Evolutionary conservation across 257 asterid genomes (phyloP), one percentile per base, ranked within the genome.

Genomic region (Forsythia viridissima): DNA sequence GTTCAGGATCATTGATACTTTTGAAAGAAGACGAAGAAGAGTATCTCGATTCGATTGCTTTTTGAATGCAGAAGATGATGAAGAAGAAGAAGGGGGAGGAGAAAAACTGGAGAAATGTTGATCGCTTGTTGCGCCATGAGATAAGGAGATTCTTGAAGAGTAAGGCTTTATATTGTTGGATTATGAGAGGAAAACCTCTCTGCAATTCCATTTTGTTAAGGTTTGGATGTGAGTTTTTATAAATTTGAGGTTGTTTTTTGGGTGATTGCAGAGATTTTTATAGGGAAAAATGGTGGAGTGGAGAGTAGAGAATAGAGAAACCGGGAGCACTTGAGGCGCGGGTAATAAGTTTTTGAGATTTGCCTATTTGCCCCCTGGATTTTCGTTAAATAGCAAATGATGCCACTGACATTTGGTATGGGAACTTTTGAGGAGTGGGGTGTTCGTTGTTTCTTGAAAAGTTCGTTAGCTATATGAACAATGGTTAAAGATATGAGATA

Each of bases 61-160:
- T 77, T 77, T 94, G 97, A 78, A 94, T 94, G 81, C 88, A 72
- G 87, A 92, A 94, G 37, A 92, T 85, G 67, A 92, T 91, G 76
- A 91, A 82, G n/a, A 94, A 84, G 93, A 94, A 94, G 85, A 94
- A 90, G 76, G 92, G 78, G 1, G 98, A 92, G 8, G 98, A 88
- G 83, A 88, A 91, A 67, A 92, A 90, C 65, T 88, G 97, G 76
- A 92, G 82, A 75, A 92, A 87, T 5, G 98, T 88, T 36, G 97
- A 82, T 21, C 90, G 91, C 88, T 92, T 94, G 88, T 87, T 87
- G 79, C 98, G 85, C 91, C 97, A 91, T 74, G 97, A 79, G 43
- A 94, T 94, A 68, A 92, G 82, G 24, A 83, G 67, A 76, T 92
- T 94, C 81, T 94, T 94, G 57, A 16, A 11, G 38, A 94, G 61